Evolutionary conservation across 2,329 filamentous ascomycete species (phyloP), one percentile per base, ranked within the genome.

Genomic region (Cercospora janseana): DNA sequence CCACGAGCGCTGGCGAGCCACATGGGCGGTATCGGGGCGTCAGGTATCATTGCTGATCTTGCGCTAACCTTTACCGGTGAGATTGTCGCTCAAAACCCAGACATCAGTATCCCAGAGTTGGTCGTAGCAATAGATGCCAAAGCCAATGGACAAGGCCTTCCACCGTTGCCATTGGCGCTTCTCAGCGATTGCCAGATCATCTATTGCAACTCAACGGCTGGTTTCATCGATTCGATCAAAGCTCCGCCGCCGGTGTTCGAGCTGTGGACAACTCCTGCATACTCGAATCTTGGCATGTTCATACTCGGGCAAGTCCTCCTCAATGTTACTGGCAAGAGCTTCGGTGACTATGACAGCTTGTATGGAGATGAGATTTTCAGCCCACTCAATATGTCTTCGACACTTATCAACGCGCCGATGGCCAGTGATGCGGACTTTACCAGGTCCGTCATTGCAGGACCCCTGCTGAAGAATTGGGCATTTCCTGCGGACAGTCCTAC

Each of bases 1-100:
- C 62, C 76, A 5, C 68, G 67, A 2, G 66, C 72, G 9, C 61
- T 79, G 5, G 72, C 74, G 1, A 69, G 66, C 4, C 75, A 79
- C 28, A 64, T 77, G 12, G 68, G 70, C 9, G 76, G 35, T 23
- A 38, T 38, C 16, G 20, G 18, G 16, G 35, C 35, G 7, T 23
- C 4, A n/a, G 35, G 35, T 8, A 24, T 38, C 10, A 5, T 38
- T 12, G 35, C 35, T 12, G 35, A 38, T 21, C 20, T 21, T 6
- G n/a, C 26, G 7, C 5, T 21, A 12, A 9, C 6, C n/a, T 7
- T 38, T 20, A n/a, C 26, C 12, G 7, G 16, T 3, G 35, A 6
- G 16, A 23, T 23, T 23, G 15, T 38, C 20, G 16, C 18, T 38
- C 35, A 38, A 24, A 38, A 38, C 16, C 12, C 35, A 7, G 15